phyloP scores from a whole-genome alignment of 805 yeast genomes.

The Spathaspora arborariae region DNA sequence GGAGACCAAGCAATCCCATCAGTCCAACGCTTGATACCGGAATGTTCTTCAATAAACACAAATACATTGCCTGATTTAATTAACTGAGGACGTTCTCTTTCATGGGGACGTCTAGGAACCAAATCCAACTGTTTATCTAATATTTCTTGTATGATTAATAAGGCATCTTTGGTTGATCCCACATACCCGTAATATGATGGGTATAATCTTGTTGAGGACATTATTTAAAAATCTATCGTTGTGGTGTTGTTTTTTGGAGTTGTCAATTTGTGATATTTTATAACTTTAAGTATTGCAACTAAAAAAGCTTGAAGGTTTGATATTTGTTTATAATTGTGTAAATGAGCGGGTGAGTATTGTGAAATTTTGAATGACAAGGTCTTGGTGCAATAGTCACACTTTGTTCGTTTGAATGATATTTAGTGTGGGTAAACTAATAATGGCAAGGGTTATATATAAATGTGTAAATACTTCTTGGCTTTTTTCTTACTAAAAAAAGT shows the following conservation, averaged over 20 bases:
- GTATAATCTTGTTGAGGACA: conserved; percentile 13
- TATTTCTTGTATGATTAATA: conserved; percentile 77
- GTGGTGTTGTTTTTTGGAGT: neutral
- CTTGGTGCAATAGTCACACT: neutral
- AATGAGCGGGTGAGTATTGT: too few relatives aligned
- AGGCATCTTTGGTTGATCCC: conserved; percentile 78
- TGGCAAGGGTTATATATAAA: neutral
- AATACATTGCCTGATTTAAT: conserved; percentile 78
- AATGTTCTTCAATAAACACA: conserved; percentile 76
- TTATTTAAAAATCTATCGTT: neutral
- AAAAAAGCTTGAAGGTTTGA: neutral
- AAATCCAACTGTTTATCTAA: conserved; percentile 55
- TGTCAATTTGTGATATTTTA: neutral
- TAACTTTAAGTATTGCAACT: neutral
- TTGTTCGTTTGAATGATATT: neutral
- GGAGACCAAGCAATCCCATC: conserved; percentile 97
- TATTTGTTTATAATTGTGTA: too few relatives aligned
- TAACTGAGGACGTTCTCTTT: conserved; percentile 61
- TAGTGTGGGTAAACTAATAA: neutral
- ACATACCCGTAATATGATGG: conserved; percentile 77
- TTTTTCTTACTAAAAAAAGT: neutral
- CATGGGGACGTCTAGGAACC: conserved; percentile 78
- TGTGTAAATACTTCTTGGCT: neutral
- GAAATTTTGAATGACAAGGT: neutral
- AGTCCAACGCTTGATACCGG: conserved; percentile 92